Evolutionary conservation across 2,329 filamentous ascomycete species (phyloP).

Genomic region (Stylonectria norvegica): DNA sequence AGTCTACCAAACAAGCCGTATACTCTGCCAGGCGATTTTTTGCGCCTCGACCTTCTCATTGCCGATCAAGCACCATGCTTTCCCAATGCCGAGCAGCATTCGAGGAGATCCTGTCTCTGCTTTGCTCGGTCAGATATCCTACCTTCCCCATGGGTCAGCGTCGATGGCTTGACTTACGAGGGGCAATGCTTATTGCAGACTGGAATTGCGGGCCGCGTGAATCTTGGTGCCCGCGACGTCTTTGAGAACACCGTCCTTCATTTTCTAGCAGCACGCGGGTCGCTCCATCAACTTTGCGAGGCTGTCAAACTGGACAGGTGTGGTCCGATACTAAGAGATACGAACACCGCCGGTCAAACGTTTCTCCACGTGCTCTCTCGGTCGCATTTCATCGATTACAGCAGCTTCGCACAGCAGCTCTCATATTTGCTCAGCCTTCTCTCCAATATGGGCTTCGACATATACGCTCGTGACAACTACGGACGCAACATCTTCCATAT

Average conservation of each 20-base stretch:
- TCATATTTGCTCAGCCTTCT: conserved; percentile 28
- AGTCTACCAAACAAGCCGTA: conserved; percentile 19
- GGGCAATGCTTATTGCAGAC: conserved; percentile 14
- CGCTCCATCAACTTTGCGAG: conserved; percentile 27
- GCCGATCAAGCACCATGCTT: conserved; percentile 17
- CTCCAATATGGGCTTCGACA: conserved; percentile 21
- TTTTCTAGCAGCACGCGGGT: conserved; percentile 39
- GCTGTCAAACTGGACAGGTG: conserved; percentile 20
- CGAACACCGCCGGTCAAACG: conserved; percentile 46
- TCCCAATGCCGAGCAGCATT: conserved; percentile 21
- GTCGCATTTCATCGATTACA: conserved; percentile 32
- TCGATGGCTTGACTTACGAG: conserved; percentile 19
- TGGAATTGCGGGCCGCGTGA: neutral
- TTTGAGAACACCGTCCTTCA: conserved; percentile 50
- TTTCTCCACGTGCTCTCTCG: conserved; percentile 44
- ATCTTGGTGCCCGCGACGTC: conserved; percentile 31
- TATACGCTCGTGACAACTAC: conserved; percentile 44
- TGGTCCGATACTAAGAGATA: conserved; percentile 21
- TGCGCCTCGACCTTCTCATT: conserved; percentile 32
- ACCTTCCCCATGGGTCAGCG: conserved; percentile 30
- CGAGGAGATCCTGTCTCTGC: conserved; percentile 29
- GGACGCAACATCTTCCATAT: conserved; percentile 53
- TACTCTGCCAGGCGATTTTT: conserved; percentile 49
- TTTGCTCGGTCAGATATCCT: conserved; percentile 22
- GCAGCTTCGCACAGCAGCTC: conserved; percentile 25